Base-by-base conservation (phyloP, 371 early-diverging fungal genomes). In the Smittium mucronatum region DNA sequence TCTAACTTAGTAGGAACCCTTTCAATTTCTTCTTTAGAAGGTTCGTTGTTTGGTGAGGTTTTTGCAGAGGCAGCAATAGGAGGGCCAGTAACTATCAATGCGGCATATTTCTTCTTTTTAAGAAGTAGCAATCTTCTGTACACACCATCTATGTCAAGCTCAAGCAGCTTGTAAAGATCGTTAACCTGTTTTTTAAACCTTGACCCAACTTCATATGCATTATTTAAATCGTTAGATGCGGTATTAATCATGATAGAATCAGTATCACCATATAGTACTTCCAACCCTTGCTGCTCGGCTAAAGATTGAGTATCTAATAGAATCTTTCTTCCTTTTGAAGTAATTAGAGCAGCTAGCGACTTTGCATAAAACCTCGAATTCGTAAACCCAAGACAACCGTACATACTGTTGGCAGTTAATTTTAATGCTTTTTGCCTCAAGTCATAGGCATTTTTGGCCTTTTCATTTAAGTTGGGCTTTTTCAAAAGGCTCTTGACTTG, bases 71-170 rank as follows among this genome's bases (percentile, higher is more conserved):
- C 17, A 61, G n/a, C 2, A 21, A 5, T 58, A 11, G 32, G 34
- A 57, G 68, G 57, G 2, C 57, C 68, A 31, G 86, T 84, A 0
- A 94, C 83, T 36, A 83, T 72, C 30, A 98, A 75, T 0, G 97
- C 99, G 29, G 97, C 99, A 79, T 99, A 99, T 78, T 99, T 99
- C 77, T 99, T 99, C 85, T 99, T 99, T 75, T 95, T 96, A n/a
- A 98, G 83, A 66, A 99, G 78, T 33, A 99, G 79, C 84, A 99
- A 86, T 60, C 93, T 91, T 74, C 88, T 86, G 79, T 92, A 99
- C 67, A 93, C 83, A 21, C 95, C 98, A 78, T 99, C 99, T 70
- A 98, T 88, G 69, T 99, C 99, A 63, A 99, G 93, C 77, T 98
- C 98, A 34, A 99, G 80, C 65, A 93, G 77, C 34, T 85, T 87